Evolutionary conservation across 2,329 filamentous ascomycete genomes (phyloP), one percentile per base, ranked within the genome.

Genomic region (Phialemoniopsis sp.): DNA sequence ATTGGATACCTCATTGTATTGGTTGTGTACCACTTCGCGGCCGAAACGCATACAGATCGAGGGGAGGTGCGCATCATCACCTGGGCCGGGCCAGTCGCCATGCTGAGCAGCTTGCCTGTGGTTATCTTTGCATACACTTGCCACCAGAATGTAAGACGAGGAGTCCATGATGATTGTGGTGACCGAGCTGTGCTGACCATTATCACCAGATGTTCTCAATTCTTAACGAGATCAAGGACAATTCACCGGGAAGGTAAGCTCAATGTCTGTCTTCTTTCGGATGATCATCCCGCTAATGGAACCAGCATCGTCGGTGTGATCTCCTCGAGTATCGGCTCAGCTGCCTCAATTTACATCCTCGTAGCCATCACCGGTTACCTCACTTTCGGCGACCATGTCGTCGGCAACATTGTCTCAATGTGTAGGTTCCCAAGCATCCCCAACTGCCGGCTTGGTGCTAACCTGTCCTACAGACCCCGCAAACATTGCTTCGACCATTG

Each of bases 41-140:
- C 83, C 17, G 91, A 97, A 60, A 82, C 85, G 1, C 73, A 87
- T 42, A 75, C 79, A 14, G 80, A 86, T 38, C 79, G 88, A 38
- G 85, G 87, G 12, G 77, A 83, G 9, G 48, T 98, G 43, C 80
- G 86, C 36, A 67, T 89, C 21, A 73, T 96, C 46, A 68, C 78
- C 45, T 95, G 89, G 84, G 84, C 81, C 32, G 88, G 91, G 8
- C 73, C 87, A 4, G 72, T 95, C 9, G 78, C 85, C 29, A 82
- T 86, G 7, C 71, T 98, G 38, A 89, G 88, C 51, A 90, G 87
- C 46, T 80, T 98, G 47, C 93, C 93, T 0, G 89, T 98, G 38
- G 90, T 97, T 41, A 88, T 98, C 3, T 98, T 98, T 70, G 93
- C 91, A n/a, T 98, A 97, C 60, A 98, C 93, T 2, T 98, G 93